Evolutionary conservation across 345 rosid genomes (phyloP).

Genomic region (Salix suchowensis): DNA sequence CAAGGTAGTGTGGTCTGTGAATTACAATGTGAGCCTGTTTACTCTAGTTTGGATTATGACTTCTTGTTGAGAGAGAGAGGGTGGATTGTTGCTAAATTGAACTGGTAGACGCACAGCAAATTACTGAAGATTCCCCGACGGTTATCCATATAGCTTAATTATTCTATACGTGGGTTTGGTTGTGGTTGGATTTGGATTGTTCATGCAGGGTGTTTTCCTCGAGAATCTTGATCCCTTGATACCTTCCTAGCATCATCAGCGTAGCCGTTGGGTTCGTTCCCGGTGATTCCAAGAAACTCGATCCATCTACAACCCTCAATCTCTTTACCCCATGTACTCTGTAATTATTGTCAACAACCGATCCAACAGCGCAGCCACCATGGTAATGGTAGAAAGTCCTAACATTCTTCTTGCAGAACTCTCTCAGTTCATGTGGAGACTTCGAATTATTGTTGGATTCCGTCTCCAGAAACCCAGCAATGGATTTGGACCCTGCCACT

Average conservation of each 20-base stretch:
- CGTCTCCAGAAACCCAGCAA: conserved; percentile 40
- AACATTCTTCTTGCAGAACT: conserved; percentile 55
- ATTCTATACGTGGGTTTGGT: no score
- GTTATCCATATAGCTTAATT: no score
- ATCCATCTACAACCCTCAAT: conserved; percentile 66
- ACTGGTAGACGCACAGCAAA: no score
- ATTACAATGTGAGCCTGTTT: no score
- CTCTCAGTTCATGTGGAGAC: conserved; percentile 33
- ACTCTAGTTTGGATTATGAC: no score
- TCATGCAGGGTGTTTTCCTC: conserved; percentile 22
- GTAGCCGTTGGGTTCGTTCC: conserved; percentile 88
- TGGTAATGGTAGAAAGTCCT: conserved; percentile 64
- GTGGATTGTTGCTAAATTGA: no score
- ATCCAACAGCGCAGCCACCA: conserved; percentile 59
- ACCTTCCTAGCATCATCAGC: conserved; percentile 67
- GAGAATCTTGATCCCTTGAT: conserved; percentile 61
- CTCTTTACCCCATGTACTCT: conserved; percentile 47
- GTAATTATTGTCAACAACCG: conserved; percentile 52
- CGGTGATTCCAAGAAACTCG: conserved; percentile 67
- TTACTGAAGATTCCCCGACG: no score
- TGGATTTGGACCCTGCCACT: conserved; percentile 53
- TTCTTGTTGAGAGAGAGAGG: no score
- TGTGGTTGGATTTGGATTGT: no score
- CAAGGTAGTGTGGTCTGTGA: no score
- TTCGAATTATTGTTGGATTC: conserved; percentile 25